A percentile compares a stretch with the other conserved stretches of the same genome.
phyloP scores from a whole-genome alignment of 805 yeast species.

The Monosporozyma siamensis region DNA sequence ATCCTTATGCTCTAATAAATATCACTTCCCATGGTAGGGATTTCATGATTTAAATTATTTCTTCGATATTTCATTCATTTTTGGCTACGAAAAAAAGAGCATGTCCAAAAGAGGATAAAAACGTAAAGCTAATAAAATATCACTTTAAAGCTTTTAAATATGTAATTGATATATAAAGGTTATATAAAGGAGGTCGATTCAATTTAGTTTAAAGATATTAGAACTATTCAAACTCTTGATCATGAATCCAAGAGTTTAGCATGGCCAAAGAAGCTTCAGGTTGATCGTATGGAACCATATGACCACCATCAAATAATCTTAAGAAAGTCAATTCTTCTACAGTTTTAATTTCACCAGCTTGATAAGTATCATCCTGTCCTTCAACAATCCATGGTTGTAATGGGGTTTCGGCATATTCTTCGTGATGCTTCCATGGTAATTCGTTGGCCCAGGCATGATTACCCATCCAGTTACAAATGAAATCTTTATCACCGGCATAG shows the following conservation, averaged over 20 bases:
- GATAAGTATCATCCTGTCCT: constrained; percentile 32
- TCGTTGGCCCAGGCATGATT: constrained; percentile 77
- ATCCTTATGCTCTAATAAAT: no score
- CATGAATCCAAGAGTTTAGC: constrained; percentile 78
- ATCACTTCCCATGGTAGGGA: no score
- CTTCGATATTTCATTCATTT: no score
- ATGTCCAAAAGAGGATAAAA: no score
- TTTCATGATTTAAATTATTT: no score
- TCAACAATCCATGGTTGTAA: constrained; percentile 37
- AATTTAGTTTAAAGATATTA: no score
- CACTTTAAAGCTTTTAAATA: no score
- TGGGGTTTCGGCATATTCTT: constrained; percentile 41
- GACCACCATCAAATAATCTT: constrained; percentile 85
- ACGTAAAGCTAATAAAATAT: no score
- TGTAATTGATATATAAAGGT: no score
- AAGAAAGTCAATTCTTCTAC: constrained; percentile 67
- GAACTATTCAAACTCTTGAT: constrained; percentile 20
- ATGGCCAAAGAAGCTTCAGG: constrained; percentile 69
- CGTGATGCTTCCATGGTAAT: constrained; percentile 56
- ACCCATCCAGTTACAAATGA: constrained; percentile 95
- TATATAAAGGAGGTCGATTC: no score
- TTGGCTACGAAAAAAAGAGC: no score
- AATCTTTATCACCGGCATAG: constrained; percentile 94
- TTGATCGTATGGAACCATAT: constrained; percentile 91
- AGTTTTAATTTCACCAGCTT: constrained; percentile 62